A percentile compares a stretch with the other conserved stretches of the same genome.
Evolutionary conservation across 2,329 filamentous ascomycete species (phyloP).

Genomic region (Fusarium odoratissimum): DNA sequence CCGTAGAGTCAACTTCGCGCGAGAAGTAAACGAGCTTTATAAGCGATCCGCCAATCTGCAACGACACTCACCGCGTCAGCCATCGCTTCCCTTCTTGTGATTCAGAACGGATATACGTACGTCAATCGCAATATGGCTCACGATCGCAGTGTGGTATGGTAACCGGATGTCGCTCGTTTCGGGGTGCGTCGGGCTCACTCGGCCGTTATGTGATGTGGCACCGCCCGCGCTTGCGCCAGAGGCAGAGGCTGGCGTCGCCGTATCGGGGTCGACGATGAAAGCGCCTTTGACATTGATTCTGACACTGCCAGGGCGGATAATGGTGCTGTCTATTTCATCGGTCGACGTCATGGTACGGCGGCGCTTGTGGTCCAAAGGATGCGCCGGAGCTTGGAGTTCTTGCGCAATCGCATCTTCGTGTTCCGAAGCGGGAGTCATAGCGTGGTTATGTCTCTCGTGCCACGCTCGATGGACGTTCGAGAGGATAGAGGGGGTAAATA

Average conservation of each 20-base stretch:
- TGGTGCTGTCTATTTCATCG: conserved; percentile 69
- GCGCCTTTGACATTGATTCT: conserved; percentile 97
- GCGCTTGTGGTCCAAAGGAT: conserved; percentile 32
- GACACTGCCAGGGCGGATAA: conserved; percentile 76
- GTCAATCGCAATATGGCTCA: conserved; percentile 97
- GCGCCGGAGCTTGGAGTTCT: conserved; percentile 18
- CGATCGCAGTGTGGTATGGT: conserved; percentile 92
- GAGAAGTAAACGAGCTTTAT: conserved; percentile 98
- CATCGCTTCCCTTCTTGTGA: conserved; percentile 13
- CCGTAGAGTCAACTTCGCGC: conserved; percentile 81
- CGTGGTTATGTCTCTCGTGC: conserved; percentile 1
- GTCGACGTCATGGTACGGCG: conserved; percentile 58
- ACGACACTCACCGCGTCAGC: conserved; percentile 18
- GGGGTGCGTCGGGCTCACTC: conserved; percentile 62
- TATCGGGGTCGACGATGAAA: conserved; percentile 91
- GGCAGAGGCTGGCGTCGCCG: conserved; percentile 60
- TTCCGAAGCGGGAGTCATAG: conserved; percentile 42
- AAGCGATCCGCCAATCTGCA: conserved; percentile 91
- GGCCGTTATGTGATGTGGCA: conserved; percentile 51
- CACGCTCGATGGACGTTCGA: conserved; percentile 10
- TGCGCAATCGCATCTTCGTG: conserved; percentile 40
- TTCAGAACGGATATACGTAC: conserved; percentile 64
- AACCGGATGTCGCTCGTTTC: conserved; percentile 95
- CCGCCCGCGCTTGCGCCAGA: conserved; percentile 43
- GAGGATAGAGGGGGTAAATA: conserved; percentile 15